Evolutionary conservation across 495 filamentous ascomycete genomes (phyloP).

Genomic region (Aspergillus biplanus): DNA sequence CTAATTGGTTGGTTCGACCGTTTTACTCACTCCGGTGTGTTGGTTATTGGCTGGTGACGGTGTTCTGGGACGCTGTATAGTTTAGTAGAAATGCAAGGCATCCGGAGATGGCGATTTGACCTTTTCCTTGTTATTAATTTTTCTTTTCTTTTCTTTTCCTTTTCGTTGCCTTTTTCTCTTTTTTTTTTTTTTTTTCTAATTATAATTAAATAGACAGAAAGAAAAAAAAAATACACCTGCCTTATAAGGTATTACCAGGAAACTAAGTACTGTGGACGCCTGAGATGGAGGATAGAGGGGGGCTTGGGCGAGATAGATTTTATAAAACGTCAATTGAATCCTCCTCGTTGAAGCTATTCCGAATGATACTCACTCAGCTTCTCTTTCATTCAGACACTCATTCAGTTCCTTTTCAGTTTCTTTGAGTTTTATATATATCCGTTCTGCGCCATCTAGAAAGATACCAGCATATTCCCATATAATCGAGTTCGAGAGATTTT

Average conservation of each 20-base stretch:
- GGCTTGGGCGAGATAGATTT: background rate
- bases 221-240: background rate
- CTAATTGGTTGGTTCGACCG: background rate
- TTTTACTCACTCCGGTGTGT: background rate
- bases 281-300: background rate
- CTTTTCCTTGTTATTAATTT: too few species aligned
- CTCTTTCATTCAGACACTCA: background rate
- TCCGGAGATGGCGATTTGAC: background rate
- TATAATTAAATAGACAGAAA: background rate
- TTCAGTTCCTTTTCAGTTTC: background rate
- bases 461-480: background rate
- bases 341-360: background rate
- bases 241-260: background rate
- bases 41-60: slow-evolving; percentile 1
- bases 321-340: slow-evolving; percentile 14
- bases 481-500: background rate
- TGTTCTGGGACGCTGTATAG: background rate
- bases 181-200: background rate
- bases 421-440: slow-evolving; percentile 7
- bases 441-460: background rate
- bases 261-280: background rate
- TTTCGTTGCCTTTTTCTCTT: slow-evolving; percentile 9
- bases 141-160: background rate
- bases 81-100: slow-evolving; percentile 2
- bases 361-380: slow-evolving; percentile 4